Evolutionary conservation across 352 stramenopile species (phyloP).

Genomic region (Phytophthora sp.): DNA sequence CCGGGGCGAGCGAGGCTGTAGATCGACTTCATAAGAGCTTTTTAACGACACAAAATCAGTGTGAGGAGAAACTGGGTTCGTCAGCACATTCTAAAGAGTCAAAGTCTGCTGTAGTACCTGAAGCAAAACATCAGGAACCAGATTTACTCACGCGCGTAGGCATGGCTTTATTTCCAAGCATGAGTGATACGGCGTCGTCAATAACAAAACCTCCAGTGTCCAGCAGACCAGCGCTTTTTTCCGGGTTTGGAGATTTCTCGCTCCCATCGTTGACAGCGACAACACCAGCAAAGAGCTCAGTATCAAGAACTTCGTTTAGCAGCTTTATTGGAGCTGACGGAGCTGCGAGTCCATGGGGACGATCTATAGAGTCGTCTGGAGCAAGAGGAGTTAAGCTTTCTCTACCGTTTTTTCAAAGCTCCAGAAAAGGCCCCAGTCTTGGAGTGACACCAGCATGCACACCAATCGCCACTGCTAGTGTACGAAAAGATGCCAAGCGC

Average conservation of each 20-base stretch:
- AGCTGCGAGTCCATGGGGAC: conserved; percentile 7
- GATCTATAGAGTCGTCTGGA: conserved; percentile 14
- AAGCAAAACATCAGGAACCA: conserved; percentile 14
- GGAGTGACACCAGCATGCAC: conserved; percentile 67
- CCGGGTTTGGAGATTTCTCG: conserved; percentile 36
- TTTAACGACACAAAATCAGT: neutral
- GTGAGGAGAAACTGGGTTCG: neutral
- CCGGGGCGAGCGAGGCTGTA: conserved; percentile 21
- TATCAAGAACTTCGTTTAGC: conserved; percentile 25
- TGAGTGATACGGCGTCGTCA: conserved; percentile 14
- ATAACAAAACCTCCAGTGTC: conserved; percentile 24
- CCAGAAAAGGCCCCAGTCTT: conserved; percentile 58
- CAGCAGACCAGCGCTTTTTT: conserved; percentile 26
- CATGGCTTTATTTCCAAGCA: conserved; percentile 34
- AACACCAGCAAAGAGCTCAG: conserved; percentile 26
- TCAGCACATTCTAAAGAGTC: neutral
- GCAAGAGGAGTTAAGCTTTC: conserved; percentile 49
- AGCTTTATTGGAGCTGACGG: conserved; percentile 31
- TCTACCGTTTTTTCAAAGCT: conserved; percentile 75
- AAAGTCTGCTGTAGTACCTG: neutral
- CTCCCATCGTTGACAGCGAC: conserved; percentile 24
- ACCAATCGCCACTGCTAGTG: conserved; percentile 70
- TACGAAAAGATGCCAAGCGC: conserved; percentile 72
- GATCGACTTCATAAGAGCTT: conserved; percentile 35
- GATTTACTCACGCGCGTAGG: conserved; percentile 34